These are phyloP conservation scores for Entrophospora sp. DNA, from an alignment of 192 early-diverging fungal genomes.

Conservation along the genomic window DNA sequence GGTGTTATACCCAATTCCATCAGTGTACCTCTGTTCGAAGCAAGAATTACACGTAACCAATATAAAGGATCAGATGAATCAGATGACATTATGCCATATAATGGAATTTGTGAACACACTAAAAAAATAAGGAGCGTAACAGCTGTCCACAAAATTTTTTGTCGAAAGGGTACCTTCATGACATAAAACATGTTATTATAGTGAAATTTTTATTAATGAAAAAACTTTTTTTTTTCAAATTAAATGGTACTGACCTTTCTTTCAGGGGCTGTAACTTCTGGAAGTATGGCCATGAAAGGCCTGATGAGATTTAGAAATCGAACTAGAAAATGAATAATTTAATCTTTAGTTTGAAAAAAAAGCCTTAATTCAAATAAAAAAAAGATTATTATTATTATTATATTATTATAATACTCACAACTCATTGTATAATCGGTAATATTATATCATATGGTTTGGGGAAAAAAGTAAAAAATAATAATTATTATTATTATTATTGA, in stretches of 20 bases:
- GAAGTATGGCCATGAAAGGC: constrained; percentile 97
- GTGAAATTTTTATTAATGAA: not conserved
- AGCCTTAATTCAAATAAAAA: too few species aligned
- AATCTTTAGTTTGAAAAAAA: too few species aligned
- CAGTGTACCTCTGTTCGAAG: constrained; percentile 98
- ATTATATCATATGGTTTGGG: too few species aligned
- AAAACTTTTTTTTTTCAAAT: not conserved
- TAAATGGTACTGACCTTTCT: constrained; percentile 62
- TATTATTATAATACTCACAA: too few species aligned
- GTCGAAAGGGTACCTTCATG: constrained; percentile 96
- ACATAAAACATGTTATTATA: too few species aligned
- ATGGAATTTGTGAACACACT: constrained; percentile 98
- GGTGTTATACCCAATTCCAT: constrained; percentile 99
- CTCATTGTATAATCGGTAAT: too few species aligned
- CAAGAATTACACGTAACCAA: constrained; percentile 99
- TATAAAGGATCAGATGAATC: constrained; percentile 98
- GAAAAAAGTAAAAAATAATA: too few species aligned
- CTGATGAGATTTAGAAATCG: constrained; percentile 91
- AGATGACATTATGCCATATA: constrained; percentile 99
- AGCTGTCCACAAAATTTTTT: constrained; percentile 99
- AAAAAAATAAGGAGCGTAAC: constrained; percentile 99
- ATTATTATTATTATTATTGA: too few species aligned
- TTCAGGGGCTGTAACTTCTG: constrained; percentile 94
- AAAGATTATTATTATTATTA: too few species aligned
- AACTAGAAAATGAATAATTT: constrained; percentile 45